Percentiles rank a stretch among this genome's conserved stretches.
Conservation (phyloP, 352 stramenopile genomes). For the Phytophthora boehmeriae region DNA sequence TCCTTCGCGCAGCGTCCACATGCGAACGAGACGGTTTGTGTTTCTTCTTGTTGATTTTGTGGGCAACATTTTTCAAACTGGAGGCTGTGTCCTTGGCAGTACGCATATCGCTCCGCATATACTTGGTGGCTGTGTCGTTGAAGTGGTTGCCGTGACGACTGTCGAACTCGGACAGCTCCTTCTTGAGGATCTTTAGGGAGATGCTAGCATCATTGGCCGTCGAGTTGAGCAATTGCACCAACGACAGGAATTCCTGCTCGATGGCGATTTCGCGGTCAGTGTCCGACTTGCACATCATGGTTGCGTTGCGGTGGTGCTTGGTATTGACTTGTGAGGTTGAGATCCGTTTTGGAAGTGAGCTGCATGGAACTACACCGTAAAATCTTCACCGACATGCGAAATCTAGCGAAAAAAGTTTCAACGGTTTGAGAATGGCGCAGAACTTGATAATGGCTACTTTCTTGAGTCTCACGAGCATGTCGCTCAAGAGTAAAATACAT, state of each 20-base stretch:
- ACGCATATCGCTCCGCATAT: conserved; percentile 1
- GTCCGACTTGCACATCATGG: conserved; percentile 1
- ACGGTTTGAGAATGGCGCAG: too few relatives aligned
- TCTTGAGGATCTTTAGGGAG: conserved; percentile 1
- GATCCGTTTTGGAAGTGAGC: neutral
- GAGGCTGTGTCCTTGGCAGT: conserved; percentile 1
- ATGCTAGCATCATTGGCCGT: neutral
- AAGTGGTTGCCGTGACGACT: conserved; percentile 3
- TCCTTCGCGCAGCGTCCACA: neutral
- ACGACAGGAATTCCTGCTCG: neutral
- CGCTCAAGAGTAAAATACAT: too few relatives aligned
- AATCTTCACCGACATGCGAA: too few relatives aligned
- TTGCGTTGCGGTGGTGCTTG: neutral
- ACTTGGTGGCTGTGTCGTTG: neutral
- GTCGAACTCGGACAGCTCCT: neutral
- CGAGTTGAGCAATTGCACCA: neutral
- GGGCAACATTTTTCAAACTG: neutral
- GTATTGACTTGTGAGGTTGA: neutral
- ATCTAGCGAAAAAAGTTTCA: too few relatives aligned
- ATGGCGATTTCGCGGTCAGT: neutral
- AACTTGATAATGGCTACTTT: too few relatives aligned
- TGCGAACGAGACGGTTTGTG: neutral
- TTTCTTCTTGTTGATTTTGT: neutral
- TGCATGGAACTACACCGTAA: too few relatives aligned
- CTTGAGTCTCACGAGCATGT: too few relatives aligned